Conservation (phyloP, 2,329 filamentous ascomycete species). For the Didymella arachidicola region DNA sequence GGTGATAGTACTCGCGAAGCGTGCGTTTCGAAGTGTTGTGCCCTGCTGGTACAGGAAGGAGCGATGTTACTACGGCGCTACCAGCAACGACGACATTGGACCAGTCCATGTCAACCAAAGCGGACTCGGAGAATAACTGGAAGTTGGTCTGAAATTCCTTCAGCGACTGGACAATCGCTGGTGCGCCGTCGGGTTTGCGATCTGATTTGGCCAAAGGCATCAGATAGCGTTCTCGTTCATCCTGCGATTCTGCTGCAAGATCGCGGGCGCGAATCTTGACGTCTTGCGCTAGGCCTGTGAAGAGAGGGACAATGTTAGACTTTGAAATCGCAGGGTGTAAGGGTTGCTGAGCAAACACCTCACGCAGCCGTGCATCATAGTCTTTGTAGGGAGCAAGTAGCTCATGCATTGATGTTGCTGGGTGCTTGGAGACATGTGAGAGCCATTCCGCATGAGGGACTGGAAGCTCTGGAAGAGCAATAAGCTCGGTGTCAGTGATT, state of each 20-base stretch:
- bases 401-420: conserved; percentile 62
- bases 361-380: conserved; percentile 72
- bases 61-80: conserved; percentile 79
- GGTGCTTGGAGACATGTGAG: conserved; percentile 63
- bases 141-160: conserved; percentile 82
- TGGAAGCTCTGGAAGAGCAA: conserved; percentile 51
- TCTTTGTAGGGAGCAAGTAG: conserved; percentile 71
- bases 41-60: conserved; percentile 70
- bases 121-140: conserved; percentile 80
- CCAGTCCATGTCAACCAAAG: conserved; percentile 80
- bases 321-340: conserved; percentile 64
- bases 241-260: conserved; percentile 63
- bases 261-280: conserved; percentile 71
- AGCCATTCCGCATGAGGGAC: conserved; percentile 54
- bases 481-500: not conserved
- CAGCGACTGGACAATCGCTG: conserved; percentile 72
- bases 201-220: conserved; percentile 70
- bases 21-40: conserved; percentile 52
- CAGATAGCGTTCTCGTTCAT: conserved; percentile 71
- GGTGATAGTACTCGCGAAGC: conserved; percentile 73
- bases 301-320: conserved; percentile 73
- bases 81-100: conserved; percentile 82
- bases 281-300: conserved; percentile 60
- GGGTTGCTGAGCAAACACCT: conserved; percentile 73
- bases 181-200: conserved; percentile 68